Conservation (phyloP, 345 rosid genomes). For the Corymbia maculata region DNA sequence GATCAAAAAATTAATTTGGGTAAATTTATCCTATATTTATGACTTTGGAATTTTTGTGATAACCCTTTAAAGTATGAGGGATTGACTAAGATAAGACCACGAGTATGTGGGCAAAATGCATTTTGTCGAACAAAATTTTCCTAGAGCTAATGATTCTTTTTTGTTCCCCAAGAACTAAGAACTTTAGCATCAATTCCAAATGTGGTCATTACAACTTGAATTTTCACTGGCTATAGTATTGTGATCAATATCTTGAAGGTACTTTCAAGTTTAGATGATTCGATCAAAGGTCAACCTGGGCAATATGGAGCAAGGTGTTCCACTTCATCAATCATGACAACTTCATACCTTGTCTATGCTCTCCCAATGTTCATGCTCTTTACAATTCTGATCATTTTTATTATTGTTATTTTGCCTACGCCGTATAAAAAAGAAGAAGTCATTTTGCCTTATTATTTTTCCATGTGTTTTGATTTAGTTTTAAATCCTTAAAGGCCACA, state of each 20-base stretch:
- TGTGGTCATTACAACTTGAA: background rate
- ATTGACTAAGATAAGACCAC: background rate
- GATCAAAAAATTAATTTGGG: accelerated
- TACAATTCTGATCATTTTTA: no score
- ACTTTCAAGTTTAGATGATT: background rate
- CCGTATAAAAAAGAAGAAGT: background rate
- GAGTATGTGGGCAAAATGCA: background rate
- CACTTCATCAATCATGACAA: background rate
- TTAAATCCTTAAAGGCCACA: background rate
- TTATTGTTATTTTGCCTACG: background rate
- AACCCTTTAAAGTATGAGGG: background rate
- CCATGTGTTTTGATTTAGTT: background rate
- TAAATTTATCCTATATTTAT: no score
- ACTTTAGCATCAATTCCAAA: background rate
- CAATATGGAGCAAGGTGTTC: background rate
- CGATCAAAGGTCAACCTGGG: background rate
- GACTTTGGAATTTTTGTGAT: accelerated
- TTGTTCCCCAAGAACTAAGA: background rate
- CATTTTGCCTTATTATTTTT: background rate
- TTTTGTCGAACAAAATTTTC: background rate
- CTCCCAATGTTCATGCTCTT: background rate
- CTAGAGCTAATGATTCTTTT: background rate
- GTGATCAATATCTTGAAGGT: background rate
- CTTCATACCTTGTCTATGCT: background rate
- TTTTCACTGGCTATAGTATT: background rate